Evolutionary conservation across 352 stramenopile genomes (phyloP), one percentile per base, ranked within the genome.

Genomic region (Pythium periplocum): DNA sequence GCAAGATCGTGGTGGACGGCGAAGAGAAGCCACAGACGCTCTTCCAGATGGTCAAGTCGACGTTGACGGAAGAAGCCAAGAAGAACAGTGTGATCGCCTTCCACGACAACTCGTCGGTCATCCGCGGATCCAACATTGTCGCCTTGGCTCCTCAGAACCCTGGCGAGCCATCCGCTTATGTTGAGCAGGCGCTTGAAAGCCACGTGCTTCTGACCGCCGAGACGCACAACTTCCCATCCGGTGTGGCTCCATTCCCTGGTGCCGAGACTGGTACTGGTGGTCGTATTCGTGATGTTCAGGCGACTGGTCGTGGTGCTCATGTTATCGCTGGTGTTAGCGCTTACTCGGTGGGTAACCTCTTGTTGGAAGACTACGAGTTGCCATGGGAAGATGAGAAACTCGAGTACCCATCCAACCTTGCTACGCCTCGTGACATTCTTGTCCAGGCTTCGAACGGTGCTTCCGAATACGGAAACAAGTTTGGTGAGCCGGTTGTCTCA

Each of bases 381-480:
- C 95, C 96, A 9, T 99, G 97, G 96, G 97, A 99, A 69, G 94
- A 98, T 55, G 79, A 83, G 17, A 72, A 71, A 47, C 88, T 97
- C 40, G 57, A 86, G 39, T 98, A 98, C 60, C 89, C 93, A n/a
- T 78, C 69, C 9, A 95, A 93, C 75, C 71, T 95, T 34, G 89
- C 88, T 4, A 71, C 79, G 48, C 96, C 97, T 7, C 78, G 97
- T 31, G 85, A 98, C 51, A 99, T 99, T 67, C 77, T 98, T 51
- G 83, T 98, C 30, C 92, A 99, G 60, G 97, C 97, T 11, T 98
- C 87, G 58, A 97, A 99, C 69, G 97, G 97, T 48, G 97, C 97
- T 8, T 98, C 93, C 6, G 97, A 99, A 77, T 99, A 99, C 69
- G 97, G 97, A 36, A 99, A 99, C 84, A 99, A 99, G 78, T 99